These are phyloP conservation scores for Oldenlandia corymbosa DNA, from an alignment of 257 asterid genomes.

Conservation along the genomic window DNA sequence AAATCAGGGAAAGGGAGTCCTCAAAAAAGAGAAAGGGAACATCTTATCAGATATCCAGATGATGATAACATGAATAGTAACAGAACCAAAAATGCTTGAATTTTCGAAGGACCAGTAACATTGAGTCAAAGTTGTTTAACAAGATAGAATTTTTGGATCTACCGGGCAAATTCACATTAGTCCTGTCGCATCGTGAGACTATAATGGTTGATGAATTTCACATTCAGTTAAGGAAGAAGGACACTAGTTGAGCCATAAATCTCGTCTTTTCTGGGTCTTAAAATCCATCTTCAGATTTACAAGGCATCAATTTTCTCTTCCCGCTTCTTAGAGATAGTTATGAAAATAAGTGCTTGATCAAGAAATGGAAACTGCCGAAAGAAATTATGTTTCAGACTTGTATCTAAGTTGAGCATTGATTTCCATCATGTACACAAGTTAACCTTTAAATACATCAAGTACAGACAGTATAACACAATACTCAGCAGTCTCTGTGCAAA, in stretches of 20 bases:
- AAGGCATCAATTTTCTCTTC: not conserved
- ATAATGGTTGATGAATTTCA: not conserved
- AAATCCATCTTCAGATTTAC: not conserved
- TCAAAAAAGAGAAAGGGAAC: not conserved
- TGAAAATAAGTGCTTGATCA: not conserved
- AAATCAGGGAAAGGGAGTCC: not conserved
- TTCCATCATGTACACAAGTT: not conserved
- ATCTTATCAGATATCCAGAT: constrained; percentile 1
- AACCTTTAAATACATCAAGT: not conserved
- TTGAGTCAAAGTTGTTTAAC: no score
- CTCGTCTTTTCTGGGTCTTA: not conserved
- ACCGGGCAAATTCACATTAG: no score
- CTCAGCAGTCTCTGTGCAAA: not conserved
- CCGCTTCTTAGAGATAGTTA: not conserved
- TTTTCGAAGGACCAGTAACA: no score
- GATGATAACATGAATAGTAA: not conserved
- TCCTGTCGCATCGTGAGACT: not conserved
- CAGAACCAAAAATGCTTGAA: no score
- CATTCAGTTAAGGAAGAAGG: not conserved
- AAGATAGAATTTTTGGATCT: no score
- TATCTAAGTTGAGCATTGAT: not conserved
- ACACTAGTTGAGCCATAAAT: not conserved
- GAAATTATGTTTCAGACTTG: not conserved
- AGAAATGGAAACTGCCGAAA: not conserved
- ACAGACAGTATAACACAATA: not conserved